Conservation (phyloP, 2,329 filamentous ascomycete species). For the Dothideomycetes sp. region DNA sequence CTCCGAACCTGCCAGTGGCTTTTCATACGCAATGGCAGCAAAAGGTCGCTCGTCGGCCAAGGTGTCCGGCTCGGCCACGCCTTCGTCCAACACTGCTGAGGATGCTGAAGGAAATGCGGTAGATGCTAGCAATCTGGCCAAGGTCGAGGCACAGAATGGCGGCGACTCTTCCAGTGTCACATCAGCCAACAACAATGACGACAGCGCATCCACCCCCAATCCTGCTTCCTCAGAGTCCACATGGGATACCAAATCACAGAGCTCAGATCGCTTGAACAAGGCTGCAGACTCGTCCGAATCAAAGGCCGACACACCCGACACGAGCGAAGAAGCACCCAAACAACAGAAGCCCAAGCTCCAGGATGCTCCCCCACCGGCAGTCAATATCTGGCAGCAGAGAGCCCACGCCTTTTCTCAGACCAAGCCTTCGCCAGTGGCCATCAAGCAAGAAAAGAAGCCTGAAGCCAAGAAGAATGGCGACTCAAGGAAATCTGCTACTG, state of each 20-base stretch:
- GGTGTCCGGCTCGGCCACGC: slow-evolving; percentile 33
- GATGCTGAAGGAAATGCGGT: slow-evolving; percentile 28
- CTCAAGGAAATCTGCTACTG: slow-evolving; percentile 17
- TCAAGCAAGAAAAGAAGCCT: slow-evolving; percentile 25
- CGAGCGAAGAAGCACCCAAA: slow-evolving; percentile 27
- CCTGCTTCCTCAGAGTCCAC: slow-evolving; percentile 52
- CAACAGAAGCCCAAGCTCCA: slow-evolving; percentile 56
- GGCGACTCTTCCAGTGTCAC: slow-evolving; percentile 26
- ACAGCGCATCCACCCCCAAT: slow-evolving; percentile 53
- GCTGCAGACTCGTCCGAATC: slow-evolving; percentile 40
- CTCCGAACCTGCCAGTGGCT: slow-evolving; percentile 40
- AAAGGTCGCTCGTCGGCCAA: slow-evolving; percentile 58
- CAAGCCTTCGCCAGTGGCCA: slow-evolving; percentile 34
- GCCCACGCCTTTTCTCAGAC: slow-evolving; percentile 52
- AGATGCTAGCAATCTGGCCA: slow-evolving; percentile 19
- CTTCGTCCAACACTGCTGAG: slow-evolving; percentile 32
- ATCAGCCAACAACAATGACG: slow-evolving; percentile 50
- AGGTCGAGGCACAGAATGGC: slow-evolving; percentile 20
- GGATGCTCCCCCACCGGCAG: slow-evolving; percentile 70
- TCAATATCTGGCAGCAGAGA: slow-evolving; percentile 83
- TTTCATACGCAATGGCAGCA: slow-evolving; percentile 94
- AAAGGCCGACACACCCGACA: slow-evolving; percentile 49
- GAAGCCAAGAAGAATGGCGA: slow-evolving; percentile 15
- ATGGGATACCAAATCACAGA: slow-evolving; percentile 58
- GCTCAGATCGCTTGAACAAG: slow-evolving; percentile 57